Base-by-base conservation (phyloP, 2,329 filamentous ascomycete species). In the Aspergillus jensenii region DNA sequence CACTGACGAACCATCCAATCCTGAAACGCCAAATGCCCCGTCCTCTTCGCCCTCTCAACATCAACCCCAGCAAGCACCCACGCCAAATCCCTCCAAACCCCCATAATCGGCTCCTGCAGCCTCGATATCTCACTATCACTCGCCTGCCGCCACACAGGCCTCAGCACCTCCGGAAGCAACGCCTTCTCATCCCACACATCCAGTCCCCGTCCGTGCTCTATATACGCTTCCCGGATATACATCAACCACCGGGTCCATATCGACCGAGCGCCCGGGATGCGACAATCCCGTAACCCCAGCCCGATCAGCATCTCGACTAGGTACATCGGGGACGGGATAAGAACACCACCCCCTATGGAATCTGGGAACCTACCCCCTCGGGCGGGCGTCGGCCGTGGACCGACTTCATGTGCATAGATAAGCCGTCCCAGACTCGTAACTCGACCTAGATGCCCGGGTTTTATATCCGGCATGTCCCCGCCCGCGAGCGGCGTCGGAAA, bases 291-390 rank as follows among this genome's bases (percentile, higher is more conserved):
- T 6, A 49, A 14, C 4, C 31, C 33, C 8, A 49, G 46, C 17
- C 14, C 17, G 14, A 49, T 49, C 5, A 49, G 46, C 2, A 19
- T 35, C 5, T 39, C 31, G 3, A 37, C 46, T 12, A 49, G 19
- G 8, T 37, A 21, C 19, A 49, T 35, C 4, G 46, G 46, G 4
- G 46, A 19, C 4, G 33, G 46, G 3, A 49, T 49, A 6, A 49
- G 31, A 0, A 49, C 46, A 1, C 6, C 3, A 1, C 6, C 3
- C 6, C 39, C 9, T 4, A 33, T 2, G 15, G 4, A 14, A 3
- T 15, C 12, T 3, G 44, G 23, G 33, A 49, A 49, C 1, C 33
- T 17, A 5, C 46, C 46, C 31, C 46, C 46, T 4, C 19, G 46
- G 2, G 15, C 11, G 1, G 3, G 5, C 1, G 46, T 49, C 0